These are phyloP conservation scores for Aspergillus sp. DNA, from an alignment of 2,329 filamentous ascomycete genomes.

Conservation along the genomic window DNA sequence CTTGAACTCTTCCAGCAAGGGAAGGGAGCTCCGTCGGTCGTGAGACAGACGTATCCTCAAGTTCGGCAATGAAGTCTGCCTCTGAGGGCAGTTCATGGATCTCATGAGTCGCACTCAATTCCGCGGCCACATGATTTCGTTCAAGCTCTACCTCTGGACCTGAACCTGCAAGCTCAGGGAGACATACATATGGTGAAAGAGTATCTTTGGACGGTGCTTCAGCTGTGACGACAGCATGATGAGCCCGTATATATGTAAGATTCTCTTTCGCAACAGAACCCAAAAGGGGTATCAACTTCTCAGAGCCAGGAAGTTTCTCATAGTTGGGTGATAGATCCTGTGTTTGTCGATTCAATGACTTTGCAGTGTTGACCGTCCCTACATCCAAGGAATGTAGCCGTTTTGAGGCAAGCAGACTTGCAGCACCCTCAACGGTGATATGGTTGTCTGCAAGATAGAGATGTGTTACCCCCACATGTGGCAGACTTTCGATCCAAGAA, in stretches of 20 bases:
- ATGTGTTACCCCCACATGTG: slow-evolving; percentile 52
- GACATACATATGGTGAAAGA: slow-evolving; percentile 15
- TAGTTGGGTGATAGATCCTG: slow-evolving; percentile 4
- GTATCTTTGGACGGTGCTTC: slow-evolving; percentile 30
- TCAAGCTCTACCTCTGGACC: slow-evolving; percentile 26
- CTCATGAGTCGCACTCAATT: slow-evolving; percentile 23
- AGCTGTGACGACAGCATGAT: slow-evolving; percentile 50
- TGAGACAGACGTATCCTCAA: slow-evolving; percentile 28
- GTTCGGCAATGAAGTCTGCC: slow-evolving; percentile 29
- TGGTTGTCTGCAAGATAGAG: slow-evolving; percentile 52
- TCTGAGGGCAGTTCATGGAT: slow-evolving; percentile 31
- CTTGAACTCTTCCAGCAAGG: neutral
- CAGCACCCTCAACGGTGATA: slow-evolving; percentile 51
- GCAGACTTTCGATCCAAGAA: slow-evolving; percentile 50
- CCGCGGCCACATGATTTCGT: slow-evolving; percentile 15
- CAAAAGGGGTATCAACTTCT: slow-evolving; percentile 49
- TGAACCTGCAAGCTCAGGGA: slow-evolving; percentile 28
- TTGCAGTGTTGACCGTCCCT: slow-evolving; percentile 40
- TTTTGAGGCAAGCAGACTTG: slow-evolving; percentile 45
- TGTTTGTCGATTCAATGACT: slow-evolving; percentile 17
- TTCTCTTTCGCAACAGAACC: slow-evolving; percentile 41
- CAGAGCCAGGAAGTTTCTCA: slow-evolving; percentile 40
- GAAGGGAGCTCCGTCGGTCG: slow-evolving; percentile 1
- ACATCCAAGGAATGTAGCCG: slow-evolving; percentile 51
- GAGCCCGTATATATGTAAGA: slow-evolving; percentile 49